Base-by-base conservation (phyloP, 2,329 filamentous ascomycete species). In the Chalaropsis ovoidea region DNA sequence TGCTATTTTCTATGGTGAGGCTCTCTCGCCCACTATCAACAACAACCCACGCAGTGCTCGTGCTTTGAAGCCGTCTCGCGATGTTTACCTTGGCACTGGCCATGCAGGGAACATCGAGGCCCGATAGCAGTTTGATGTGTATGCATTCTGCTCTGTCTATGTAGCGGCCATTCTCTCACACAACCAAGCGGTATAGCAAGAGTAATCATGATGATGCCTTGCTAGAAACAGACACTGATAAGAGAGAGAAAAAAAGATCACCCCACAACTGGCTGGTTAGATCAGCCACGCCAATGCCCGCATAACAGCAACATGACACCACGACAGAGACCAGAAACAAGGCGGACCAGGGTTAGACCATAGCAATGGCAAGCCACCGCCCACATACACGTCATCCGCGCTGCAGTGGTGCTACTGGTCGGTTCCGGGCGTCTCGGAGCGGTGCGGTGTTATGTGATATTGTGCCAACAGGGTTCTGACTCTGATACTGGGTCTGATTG, bases 211-310 rank as follows among this genome's bases (percentile, higher is more conserved):
- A 31, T 31, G 52, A 17, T 17, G 13, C 15, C 52, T 49, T n/a
- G 22, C 45, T 49, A 10, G 11, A 10, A 10, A 15, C 27, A 6
- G 31, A 56, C 24, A 31, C 13, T 15, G 24, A 56, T 56, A 56
- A 35, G 19, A 49, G n/a, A 22, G 45, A 24, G 22, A 31, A 56
- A 31, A 24, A 56, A 31, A 56, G 11, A 56, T 56, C 52, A 56
- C 52, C 31, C 52, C 52, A 56, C 52, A 31, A 27, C 52, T 31
- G 52, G 52, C 52, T 56, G 31, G 52, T 56, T 56, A 56, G 52
- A 56, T 56, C 52, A 35, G 52, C 52, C 52, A 11, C 17, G 52
- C 31, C 52, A 56, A 27, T 56, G 52, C 52, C 13, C 52, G 52
- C 52, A 56, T 56, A 56, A 31, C 52, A 56, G 15, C 24, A 56